phyloP scores from a whole-genome alignment of 768 basidiomycete genomes.

The Pulveroboletus sp. region DNA sequence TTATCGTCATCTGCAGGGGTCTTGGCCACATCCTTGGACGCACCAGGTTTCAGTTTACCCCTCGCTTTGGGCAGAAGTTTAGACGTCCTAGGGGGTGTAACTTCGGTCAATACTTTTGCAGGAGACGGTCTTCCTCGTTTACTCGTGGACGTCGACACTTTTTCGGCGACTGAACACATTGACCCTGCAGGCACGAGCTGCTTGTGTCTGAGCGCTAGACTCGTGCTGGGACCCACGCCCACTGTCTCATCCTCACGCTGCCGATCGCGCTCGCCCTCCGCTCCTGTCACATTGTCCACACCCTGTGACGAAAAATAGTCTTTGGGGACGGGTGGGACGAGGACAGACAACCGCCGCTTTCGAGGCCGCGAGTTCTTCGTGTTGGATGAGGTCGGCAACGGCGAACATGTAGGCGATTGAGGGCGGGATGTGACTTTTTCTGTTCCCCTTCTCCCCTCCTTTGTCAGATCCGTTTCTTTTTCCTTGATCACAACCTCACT shows the following conservation, averaged over 20 bases:
- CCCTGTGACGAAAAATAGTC: constrained; percentile 25
- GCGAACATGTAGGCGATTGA: constrained; percentile 9
- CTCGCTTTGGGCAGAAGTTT: constrained; percentile 2
- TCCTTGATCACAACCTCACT: background rate
- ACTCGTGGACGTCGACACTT: constrained; percentile 16
- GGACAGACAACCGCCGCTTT: constrained; percentile 26
- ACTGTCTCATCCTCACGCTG: background rate
- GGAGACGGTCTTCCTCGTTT: constrained; percentile 19
- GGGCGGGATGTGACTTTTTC: background rate
- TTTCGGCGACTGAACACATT: constrained; percentile 18
- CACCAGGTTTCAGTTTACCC: background rate
- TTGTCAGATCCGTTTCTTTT: background rate
- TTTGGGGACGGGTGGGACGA: constrained; percentile 24
- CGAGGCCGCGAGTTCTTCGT: constrained; percentile 1
- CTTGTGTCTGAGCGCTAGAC: background rate
- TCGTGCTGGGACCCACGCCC: background rate
- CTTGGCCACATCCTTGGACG: background rate
- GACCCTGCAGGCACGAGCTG: constrained; percentile 18
- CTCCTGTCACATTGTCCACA: background rate
- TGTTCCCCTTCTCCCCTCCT: background rate
- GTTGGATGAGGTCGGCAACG: constrained; percentile 3
- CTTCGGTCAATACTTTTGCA: constrained; percentile 5
- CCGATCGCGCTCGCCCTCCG: background rate
- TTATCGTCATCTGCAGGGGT: background rate
- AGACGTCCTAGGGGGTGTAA: constrained; percentile 1